phyloP scores from a whole-genome alignment of 2,329 filamentous ascomycete species.

The Fusarium foetens region DNA sequence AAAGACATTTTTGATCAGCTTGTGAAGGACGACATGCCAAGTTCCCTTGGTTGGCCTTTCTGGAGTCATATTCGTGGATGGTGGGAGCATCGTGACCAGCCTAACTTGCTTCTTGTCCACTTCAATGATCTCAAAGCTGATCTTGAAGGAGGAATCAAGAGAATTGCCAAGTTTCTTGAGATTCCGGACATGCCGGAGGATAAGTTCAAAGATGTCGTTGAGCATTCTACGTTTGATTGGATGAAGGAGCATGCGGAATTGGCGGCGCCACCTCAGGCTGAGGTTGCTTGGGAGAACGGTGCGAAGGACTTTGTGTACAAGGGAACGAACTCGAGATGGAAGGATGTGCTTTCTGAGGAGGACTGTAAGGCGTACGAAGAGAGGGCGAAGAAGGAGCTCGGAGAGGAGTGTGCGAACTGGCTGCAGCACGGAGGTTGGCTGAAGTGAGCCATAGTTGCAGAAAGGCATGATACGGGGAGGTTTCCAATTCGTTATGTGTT shows the following conservation, averaged over 20 bases:
- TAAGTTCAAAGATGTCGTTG: background rate
- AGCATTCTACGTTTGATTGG: slow-evolving; percentile 19
- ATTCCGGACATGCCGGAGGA: background rate
- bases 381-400: background rate
- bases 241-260: slow-evolving; percentile 10
- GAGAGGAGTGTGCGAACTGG: background rate
- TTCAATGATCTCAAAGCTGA: slow-evolving; percentile 18
- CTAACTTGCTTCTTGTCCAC: background rate
- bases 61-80: slow-evolving; percentile 19
- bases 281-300: slow-evolving; percentile 6
- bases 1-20: slow-evolving; percentile 2
- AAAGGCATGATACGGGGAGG: background rate
- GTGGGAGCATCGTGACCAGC: slow-evolving; percentile 1
- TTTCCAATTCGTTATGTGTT: no score
- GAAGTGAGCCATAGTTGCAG: background rate
- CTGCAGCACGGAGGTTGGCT: background rate
- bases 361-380: background rate
- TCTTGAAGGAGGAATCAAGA: background rate
- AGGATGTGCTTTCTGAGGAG: background rate
- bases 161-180: background rate
- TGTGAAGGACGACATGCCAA: background rate
- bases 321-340: slow-evolving; percentile 6
- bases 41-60: slow-evolving; percentile 1
- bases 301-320: slow-evolving; percentile 10
- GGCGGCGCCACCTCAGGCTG: background rate